Conservation (phyloP, 2,329 filamentous ascomycete genomes). For the Ophiocordyceps robertsii region DNA sequence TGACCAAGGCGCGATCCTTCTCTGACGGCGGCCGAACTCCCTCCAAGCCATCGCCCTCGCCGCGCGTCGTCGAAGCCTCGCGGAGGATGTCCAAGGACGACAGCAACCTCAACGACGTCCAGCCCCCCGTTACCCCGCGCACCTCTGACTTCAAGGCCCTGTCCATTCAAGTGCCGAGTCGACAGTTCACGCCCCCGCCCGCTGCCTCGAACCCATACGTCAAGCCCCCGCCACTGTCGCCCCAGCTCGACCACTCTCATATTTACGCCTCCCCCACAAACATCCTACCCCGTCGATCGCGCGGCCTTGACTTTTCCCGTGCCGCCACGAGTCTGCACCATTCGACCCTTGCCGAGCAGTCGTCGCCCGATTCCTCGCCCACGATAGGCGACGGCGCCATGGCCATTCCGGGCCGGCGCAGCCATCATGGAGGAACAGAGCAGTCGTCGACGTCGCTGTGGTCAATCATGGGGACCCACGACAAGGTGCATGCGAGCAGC, state of each 20-base stretch:
- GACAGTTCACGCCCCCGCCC: constrained; percentile 22
- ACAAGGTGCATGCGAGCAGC: constrained; percentile 61
- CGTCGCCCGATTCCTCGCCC: constrained; percentile 82
- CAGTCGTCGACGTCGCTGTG: constrained; percentile 62
- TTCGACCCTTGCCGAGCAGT: constrained; percentile 79
- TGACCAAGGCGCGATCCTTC: constrained; percentile 45
- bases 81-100: constrained; percentile 54
- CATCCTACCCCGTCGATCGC: constrained; percentile 74
- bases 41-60: constrained; percentile 42
- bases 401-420: constrained; percentile 44
- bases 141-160: constrained; percentile 54
- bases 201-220: constrained; percentile 20
- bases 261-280: constrained; percentile 81
- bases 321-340: constrained; percentile 92
- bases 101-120: constrained; percentile 33
- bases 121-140: constrained; percentile 55
- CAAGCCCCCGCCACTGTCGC: constrained; percentile 61
- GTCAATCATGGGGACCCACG: constrained; percentile 55
- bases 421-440: constrained; percentile 35
- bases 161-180: constrained; percentile 20
- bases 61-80: constrained; percentile 39
- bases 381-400: constrained; percentile 57
- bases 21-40: constrained; percentile 49
- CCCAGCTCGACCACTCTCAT: constrained; percentile 72
- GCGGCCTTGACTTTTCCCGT: constrained; percentile 84